Conservation (phyloP, 495 filamentous ascomycete genomes). For the Penicillium diatomitis region DNA sequence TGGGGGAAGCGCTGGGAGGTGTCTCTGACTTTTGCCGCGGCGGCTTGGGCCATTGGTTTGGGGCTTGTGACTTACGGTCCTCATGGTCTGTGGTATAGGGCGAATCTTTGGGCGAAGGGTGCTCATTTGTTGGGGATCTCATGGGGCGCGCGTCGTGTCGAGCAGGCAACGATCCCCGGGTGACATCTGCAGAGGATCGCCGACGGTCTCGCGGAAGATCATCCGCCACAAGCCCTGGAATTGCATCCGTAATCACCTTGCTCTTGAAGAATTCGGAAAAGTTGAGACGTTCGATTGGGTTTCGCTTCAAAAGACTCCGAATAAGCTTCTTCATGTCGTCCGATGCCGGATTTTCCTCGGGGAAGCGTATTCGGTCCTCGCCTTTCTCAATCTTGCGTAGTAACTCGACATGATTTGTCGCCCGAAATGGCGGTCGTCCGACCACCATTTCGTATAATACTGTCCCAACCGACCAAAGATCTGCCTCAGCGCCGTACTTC, state of each 20-base stretch:
- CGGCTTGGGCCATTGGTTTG: conserved; percentile 15
- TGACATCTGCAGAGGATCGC: conserved; percentile 13
- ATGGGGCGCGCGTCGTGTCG: conserved; percentile 22
- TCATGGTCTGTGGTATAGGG: conserved; percentile 17
- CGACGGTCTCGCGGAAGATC: conserved; percentile 43
- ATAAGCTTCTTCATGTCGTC: conserved; percentile 75
- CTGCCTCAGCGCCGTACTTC: conserved; percentile 92
- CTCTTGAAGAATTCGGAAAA: conserved; percentile 77
- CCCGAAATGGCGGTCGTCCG: conserved; percentile 83
- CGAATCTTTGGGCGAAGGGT: conserved; percentile 14
- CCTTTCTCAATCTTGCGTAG: conserved; percentile 81
- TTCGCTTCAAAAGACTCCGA: conserved; percentile 69
- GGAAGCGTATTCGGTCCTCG: conserved; percentile 76
- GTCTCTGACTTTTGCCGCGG: conserved; percentile 28
- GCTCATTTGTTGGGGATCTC: conserved; percentile 1
- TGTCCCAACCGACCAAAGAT: conserved; percentile 95
- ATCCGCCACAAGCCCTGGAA: conserved; percentile 74
- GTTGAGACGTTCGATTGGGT: conserved; percentile 70
- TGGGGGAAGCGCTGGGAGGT: conserved; percentile 23
- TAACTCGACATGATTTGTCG: conserved; percentile 88
- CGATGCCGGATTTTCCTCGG: conserved; percentile 61
- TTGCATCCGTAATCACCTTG: conserved; percentile 62
- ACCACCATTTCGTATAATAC: conserved; percentile 92
- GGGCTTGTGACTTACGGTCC: conserved; percentile 17
- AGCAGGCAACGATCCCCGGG: conserved; percentile 6